A percentile compares a stretch with the other conserved stretches of the same genome.
Conservation (phyloP, 1,284 basidiomycete species). For the Fereydounia khargensis region DNA sequence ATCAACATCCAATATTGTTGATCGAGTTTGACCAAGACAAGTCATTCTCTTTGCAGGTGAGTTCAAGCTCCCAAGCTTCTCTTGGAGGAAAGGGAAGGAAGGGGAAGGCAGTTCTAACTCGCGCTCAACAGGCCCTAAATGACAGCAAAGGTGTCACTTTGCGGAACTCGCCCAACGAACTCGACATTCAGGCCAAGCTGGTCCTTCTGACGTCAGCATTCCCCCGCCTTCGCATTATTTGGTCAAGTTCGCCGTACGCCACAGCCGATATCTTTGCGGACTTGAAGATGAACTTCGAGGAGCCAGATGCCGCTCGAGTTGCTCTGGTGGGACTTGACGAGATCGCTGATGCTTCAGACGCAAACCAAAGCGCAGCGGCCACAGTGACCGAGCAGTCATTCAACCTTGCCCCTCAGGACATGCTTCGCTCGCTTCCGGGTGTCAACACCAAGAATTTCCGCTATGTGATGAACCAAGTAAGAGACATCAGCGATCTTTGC, state of each 20-base stretch:
- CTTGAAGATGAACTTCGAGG: slow-evolving; percentile 77
- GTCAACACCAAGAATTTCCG: slow-evolving; percentile 80
- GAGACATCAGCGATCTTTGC: slow-evolving; percentile 74
- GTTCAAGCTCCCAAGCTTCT: neutral
- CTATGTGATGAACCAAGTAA: slow-evolving; percentile 77
- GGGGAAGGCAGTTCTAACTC: too few species aligned
- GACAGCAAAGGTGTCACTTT: neutral
- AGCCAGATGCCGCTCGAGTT: slow-evolving; percentile 82
- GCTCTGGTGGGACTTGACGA: slow-evolving; percentile 60
- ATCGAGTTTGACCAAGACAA: slow-evolving; percentile 99
- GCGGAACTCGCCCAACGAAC: slow-evolving; percentile 45
- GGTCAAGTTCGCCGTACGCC: slow-evolving; percentile 92
- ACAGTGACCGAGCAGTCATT: slow-evolving; percentile 25
- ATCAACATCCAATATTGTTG: slow-evolving; percentile 88
- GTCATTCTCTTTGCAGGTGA: slow-evolving; percentile 69
- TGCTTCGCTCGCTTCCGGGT: slow-evolving; percentile 63
- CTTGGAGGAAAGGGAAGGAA: too few species aligned
- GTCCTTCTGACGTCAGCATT: slow-evolving; percentile 85
- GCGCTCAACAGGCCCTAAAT: slow-evolving; percentile 1
- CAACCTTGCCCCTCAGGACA: slow-evolving; percentile 56
- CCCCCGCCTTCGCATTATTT: slow-evolving; percentile 86
- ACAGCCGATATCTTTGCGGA: slow-evolving; percentile 90
- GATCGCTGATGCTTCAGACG: slow-evolving; percentile 5
- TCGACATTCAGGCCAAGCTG: slow-evolving; percentile 78
- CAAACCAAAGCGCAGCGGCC: slow-evolving; percentile 6